phyloP scores from a whole-genome alignment of 257 asterid species.

The Verbascum thapsus region DNA sequence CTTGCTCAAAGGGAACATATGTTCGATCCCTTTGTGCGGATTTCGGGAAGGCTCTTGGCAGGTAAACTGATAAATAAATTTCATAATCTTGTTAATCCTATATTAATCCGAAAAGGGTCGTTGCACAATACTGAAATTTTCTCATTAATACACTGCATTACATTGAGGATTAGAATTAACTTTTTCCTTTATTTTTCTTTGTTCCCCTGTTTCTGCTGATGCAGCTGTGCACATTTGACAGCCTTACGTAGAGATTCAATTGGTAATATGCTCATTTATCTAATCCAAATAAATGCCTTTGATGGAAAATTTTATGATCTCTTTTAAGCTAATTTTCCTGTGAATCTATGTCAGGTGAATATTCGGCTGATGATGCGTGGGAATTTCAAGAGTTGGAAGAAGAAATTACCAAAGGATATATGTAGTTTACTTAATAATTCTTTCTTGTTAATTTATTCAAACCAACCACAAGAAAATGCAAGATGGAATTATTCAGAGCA shows the following conservation, averaged over 20 bases:
- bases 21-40: conserved; percentile 95
- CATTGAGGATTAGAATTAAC: not conserved
- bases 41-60: conserved; percentile 86
- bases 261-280: conserved; percentile 47
- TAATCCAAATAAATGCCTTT: not conserved
- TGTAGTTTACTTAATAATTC: conserved; percentile 36
- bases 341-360: conserved; percentile 56
- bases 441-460: not conserved
- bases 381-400: conserved; percentile 87
- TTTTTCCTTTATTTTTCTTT: not conserved
- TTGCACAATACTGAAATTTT: not conserved
- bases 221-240: conserved; percentile 96
- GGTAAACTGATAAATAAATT: conserved; percentile 43
- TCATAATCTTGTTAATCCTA: not conserved
- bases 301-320: not conserved
- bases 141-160: not conserved
- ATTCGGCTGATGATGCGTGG: conserved; percentile 92
- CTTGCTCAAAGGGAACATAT: conserved; percentile 97
- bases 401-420: conserved; percentile 69
- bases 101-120: not conserved
- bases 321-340: conserved; percentile 8
- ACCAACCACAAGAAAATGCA: not conserved
- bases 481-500: not conserved
- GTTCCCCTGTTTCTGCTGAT: conserved; percentile 7
- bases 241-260: conserved; percentile 92